Evolutionary conservation across 306 rosid species (phyloP).

Genomic region (Abrus precatorius): DNA sequence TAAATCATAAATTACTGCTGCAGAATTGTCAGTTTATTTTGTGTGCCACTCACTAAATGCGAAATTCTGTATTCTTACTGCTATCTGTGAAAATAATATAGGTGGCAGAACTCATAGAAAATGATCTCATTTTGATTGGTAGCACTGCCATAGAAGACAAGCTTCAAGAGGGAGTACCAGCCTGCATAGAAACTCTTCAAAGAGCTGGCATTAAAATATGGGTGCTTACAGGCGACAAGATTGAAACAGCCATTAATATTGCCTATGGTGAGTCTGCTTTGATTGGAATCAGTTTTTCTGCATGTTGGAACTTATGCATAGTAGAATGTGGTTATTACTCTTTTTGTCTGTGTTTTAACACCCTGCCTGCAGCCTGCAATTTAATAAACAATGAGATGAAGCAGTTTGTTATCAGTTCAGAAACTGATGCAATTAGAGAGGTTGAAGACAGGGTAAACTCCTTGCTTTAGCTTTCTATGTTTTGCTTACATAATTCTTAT

Average conservation of each 20-base stretch:
- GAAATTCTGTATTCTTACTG: conserved; percentile 41
- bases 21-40: conserved; percentile 40
- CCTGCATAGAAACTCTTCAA: conserved; percentile 88
- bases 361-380: conserved; percentile 76
- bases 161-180: conserved; percentile 98
- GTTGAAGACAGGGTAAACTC: conserved; percentile 84
- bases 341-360: conserved; percentile 12
- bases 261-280: conserved; percentile 79
- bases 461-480: conserved; percentile 9
- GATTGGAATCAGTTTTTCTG: conserved; percentile 25
- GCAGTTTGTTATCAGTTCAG: conserved; percentile 87
- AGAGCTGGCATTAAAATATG: conserved; percentile 97
- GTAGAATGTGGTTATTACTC: not conserved
- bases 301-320: conserved; percentile 7
- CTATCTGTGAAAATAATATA: conserved; percentile 54
- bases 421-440: conserved; percentile 94
- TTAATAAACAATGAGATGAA: conserved; percentile 91
- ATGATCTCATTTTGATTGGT: conserved; percentile 85
- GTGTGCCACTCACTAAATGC: not conserved
- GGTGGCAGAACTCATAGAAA: conserved; percentile 95
- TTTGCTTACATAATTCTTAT: conserved; percentile 7
- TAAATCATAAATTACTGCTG: conserved; percentile 18
- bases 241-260: conserved; percentile 97
- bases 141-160: conserved; percentile 98
- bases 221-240: conserved; percentile 96